Percentiles rank a stretch among this genome's conserved stretches.
Conservation (phyloP, 306 rosid species). For the Castanea sativa region DNA sequence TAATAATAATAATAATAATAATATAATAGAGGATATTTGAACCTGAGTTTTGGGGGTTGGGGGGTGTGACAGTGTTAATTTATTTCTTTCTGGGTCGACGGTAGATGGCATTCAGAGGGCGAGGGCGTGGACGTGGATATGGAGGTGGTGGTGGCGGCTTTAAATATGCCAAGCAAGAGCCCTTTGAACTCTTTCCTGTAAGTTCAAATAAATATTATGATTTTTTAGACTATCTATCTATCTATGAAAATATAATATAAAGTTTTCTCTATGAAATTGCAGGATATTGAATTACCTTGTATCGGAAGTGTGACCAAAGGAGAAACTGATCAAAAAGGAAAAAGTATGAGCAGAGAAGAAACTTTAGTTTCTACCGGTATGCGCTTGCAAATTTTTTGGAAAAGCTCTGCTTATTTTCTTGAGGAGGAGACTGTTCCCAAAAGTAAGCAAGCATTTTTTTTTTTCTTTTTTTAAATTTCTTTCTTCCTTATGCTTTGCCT, state of each 20-base stretch:
- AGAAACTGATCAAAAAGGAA: not conserved
- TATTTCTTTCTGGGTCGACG: too few species aligned
- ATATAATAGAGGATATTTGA: too few species aligned
- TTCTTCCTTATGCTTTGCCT: not conserved
- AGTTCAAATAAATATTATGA: not conserved
- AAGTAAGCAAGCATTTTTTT: conserved; percentile 17
- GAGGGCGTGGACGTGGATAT: conserved; percentile 1
- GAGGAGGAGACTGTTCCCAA: conserved; percentile 44
- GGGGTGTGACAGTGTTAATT: too few species aligned
- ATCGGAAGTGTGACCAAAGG: conserved; percentile 23
- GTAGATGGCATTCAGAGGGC: conserved; percentile 8
- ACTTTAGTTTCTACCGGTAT: conserved; percentile 12
- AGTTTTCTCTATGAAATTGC: conserved; percentile 17
- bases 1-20: too few species aligned
- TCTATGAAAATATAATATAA: not conserved
- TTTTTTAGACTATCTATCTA: not conserved
- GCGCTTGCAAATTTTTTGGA: conserved; percentile 36
- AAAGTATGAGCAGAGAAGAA: conserved; percentile 11
- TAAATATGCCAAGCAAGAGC: conserved; percentile 14
- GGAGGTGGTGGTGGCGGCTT: not conserved
- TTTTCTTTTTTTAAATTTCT: too few species aligned
- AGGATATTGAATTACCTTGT: conserved; percentile 43
- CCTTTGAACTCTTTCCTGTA: conserved; percentile 33
- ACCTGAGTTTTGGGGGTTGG: too few species aligned
- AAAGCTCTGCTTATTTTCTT: conserved; percentile 50